Conservation (phyloP, 768 basidiomycete genomes). For the Sarcomyxa edulis region DNA sequence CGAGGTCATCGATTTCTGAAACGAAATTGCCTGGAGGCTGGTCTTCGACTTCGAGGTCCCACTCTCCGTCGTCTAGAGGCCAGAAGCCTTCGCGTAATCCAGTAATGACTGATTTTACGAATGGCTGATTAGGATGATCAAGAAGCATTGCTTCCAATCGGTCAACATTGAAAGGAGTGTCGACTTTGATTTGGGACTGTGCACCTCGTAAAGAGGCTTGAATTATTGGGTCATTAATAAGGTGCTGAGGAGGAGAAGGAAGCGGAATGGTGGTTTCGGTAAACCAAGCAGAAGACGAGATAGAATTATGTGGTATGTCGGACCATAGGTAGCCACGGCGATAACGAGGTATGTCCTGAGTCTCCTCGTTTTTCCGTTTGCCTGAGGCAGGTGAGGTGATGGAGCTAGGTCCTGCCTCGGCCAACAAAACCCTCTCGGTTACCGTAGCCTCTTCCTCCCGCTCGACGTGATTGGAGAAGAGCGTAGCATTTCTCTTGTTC, state of each 20-base stretch:
- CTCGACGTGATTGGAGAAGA: neutral
- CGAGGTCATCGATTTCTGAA: constrained; percentile 7
- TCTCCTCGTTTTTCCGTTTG: neutral
- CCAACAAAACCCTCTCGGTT: neutral
- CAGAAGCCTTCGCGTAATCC: constrained; percentile 24
- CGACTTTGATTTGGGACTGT: constrained; percentile 14
- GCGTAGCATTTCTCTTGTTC: constrained; percentile 4
- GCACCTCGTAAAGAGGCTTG: constrained; percentile 8
- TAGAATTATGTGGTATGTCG: neutral
- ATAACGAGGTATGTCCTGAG: constrained; percentile 1
- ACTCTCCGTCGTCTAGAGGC: constrained; percentile 22
- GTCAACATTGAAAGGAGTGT: constrained; percentile 22
- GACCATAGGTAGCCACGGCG: neutral
- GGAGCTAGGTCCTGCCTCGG: constrained; percentile 3
- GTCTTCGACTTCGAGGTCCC: constrained; percentile 5
- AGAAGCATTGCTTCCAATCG: constrained; percentile 13
- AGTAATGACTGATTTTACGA: constrained; percentile 19
- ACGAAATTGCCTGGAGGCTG: constrained; percentile 12
- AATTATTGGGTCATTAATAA: constrained; percentile 12
- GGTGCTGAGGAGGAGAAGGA: constrained; percentile 11
- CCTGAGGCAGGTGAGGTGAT: neutral
- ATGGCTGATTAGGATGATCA: constrained; percentile 22
- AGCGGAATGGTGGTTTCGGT: constrained; percentile 13
- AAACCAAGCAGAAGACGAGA: constrained; percentile 11
- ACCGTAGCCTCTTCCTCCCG: neutral